phyloP scores from a whole-genome alignment of 768 basidiomycete species.

The Auriscalpium orientale region DNA sequence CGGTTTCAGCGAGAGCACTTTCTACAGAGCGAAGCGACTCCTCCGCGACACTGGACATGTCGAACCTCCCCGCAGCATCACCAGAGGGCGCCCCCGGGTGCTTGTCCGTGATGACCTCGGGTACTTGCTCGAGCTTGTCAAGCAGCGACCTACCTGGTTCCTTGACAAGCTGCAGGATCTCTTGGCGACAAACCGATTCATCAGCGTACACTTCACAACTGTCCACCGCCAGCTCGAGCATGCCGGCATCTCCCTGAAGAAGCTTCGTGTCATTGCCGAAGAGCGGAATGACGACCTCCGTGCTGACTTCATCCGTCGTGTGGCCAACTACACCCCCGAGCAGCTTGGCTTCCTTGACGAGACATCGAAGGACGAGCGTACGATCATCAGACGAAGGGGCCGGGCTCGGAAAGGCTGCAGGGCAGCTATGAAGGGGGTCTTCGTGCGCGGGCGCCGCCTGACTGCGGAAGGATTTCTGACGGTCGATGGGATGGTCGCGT shows the following conservation, averaged over 20 bases:
- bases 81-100: not conserved
- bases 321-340: slow-evolving; percentile 25
- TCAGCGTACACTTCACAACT: slow-evolving; percentile 27
- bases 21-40: not conserved
- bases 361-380: slow-evolving; percentile 24
- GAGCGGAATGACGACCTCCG: slow-evolving; percentile 23
- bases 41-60: not conserved
- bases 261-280: slow-evolving; percentile 24
- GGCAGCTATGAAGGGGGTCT: not conserved
- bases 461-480: slow-evolving; percentile 23
- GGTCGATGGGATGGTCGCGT: slow-evolving; percentile 25
- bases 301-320: slow-evolving; percentile 20
- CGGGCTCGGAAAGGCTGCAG: not conserved
- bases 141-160: slow-evolving; percentile 11
- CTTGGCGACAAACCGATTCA: slow-evolving; percentile 21
- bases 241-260: slow-evolving; percentile 22
- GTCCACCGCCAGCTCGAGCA: slow-evolving; percentile 23
- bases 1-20: not conserved
- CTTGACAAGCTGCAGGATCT: not conserved
- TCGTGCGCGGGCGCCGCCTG: slow-evolving; percentile 5
- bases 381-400: not conserved
- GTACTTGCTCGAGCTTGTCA: slow-evolving; percentile 10
- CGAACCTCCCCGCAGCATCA: not conserved
- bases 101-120: not conserved
- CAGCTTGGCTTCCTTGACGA: slow-evolving; percentile 31